Conservation (phyloP, 441 rosid genomes). For the Hura crepitans region DNA sequence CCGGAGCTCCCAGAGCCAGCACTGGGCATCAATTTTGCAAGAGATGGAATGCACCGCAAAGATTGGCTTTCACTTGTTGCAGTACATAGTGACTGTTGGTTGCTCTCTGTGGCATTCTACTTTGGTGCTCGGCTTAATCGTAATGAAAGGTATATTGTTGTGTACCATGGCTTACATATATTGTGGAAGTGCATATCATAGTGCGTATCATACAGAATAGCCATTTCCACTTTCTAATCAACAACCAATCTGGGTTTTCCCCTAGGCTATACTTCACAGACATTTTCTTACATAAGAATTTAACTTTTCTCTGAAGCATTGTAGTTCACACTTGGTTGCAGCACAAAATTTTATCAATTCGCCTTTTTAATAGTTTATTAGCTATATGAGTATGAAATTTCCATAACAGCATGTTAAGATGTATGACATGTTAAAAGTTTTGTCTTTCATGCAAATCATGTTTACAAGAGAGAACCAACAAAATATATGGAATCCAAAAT, state of each 20-base stretch:
- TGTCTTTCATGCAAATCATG: not conserved
- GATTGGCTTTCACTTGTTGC: conserved; percentile 86
- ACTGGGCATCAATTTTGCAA: conserved; percentile 75
- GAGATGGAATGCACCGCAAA: conserved; percentile 80
- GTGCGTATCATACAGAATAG: not conserved
- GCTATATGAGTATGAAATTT: not conserved
- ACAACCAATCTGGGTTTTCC: not conserved
- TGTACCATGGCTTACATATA: not conserved
- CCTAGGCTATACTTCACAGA: not conserved
- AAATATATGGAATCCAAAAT: not conserved
- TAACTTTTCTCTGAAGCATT: not conserved
- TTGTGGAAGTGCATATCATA: not conserved
- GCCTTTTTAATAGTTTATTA: not conserved
- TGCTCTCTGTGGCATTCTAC: conserved; percentile 74
- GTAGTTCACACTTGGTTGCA: not conserved
- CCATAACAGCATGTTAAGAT: too few relatives aligned
- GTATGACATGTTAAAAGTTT: not conserved
- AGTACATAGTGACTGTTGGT: conserved; percentile 81
- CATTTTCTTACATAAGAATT: not conserved
- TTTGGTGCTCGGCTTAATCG: conserved; percentile 74
- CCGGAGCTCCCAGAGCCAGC: conserved; percentile 89
- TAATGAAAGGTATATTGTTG: conserved; percentile 46
- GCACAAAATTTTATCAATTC: not conserved
- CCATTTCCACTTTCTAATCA: not conserved
- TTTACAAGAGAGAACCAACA: not conserved